phyloP scores from a whole-genome alignment of 2,329 filamentous ascomycete species.

The Hymenoscyphus infarciens region DNA sequence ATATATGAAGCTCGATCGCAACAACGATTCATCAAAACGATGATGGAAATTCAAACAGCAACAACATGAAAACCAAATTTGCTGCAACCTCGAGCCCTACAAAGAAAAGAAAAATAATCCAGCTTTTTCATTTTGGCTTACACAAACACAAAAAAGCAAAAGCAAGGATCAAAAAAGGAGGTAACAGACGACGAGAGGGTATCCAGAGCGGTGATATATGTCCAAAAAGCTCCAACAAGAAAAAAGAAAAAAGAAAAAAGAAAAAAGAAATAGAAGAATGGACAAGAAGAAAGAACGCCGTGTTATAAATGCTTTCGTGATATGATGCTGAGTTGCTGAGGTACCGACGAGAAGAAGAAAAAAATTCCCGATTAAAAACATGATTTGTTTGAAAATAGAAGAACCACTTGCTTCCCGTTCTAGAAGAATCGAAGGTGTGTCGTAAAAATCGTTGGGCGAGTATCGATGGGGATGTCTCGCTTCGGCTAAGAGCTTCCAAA shows the following conservation, averaged over 20 bases:
- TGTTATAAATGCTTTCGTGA: neutral
- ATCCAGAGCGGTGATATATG: constrained; percentile 4
- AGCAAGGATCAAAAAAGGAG: neutral
- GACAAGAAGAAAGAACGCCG: constrained; percentile 2
- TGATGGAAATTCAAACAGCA: too few species aligned
- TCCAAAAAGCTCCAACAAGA: neutral
- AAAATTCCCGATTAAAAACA: neutral
- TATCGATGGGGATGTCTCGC: neutral
- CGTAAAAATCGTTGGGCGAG: neutral
- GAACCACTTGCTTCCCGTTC: neutral
- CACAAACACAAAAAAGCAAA: neutral
- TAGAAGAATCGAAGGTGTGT: neutral
- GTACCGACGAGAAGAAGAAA: neutral
- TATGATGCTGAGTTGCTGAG: neutral
- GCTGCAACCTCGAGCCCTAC: neutral
- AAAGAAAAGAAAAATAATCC: constrained; percentile 2
- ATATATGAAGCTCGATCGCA: neutral
- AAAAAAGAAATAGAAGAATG: too few species aligned
- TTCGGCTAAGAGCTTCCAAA: constrained; percentile 25
- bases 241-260: too few species aligned
- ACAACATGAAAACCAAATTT: too few species aligned
- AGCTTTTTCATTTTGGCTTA: neutral
- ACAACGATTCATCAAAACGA: too few species aligned
- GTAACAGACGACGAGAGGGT: neutral
- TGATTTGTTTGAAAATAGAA: neutral